Percentiles rank a stretch among this genome's conserved stretches.
Evolutionary conservation across 371 early-diverging fungal genomes (phyloP).

Genomic region (Mucor piriformis): DNA sequence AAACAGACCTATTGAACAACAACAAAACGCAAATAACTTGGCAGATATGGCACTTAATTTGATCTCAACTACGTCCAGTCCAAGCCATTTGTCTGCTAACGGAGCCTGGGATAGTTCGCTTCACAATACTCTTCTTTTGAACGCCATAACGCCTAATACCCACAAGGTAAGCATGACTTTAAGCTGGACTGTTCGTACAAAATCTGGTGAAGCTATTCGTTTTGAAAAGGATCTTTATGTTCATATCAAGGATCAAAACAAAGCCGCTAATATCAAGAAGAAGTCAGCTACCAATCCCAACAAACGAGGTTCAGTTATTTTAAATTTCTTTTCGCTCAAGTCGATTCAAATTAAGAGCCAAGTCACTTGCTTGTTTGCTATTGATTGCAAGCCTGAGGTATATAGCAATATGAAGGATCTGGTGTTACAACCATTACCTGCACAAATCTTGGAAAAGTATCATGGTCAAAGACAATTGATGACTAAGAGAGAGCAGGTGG

Average conservation of each 20-base stretch:
- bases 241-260: constrained; percentile 53
- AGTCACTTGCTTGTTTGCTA: constrained; percentile 37
- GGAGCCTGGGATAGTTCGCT: constrained; percentile 86
- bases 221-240: constrained; percentile 61
- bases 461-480: not conserved
- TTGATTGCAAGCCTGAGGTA: constrained; percentile 52
- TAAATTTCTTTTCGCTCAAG: constrained; percentile 23
- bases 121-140: constrained; percentile 74
- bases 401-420: constrained; percentile 46
- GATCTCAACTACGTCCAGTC: constrained; percentile 37
- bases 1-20: constrained; percentile 56
- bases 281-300: constrained; percentile 28
- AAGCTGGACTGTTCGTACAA: constrained; percentile 48
- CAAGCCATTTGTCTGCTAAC: constrained; percentile 49
- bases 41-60: constrained; percentile 41
- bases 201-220: constrained; percentile 19
- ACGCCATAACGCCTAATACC: constrained; percentile 66
- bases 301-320: constrained; percentile 36
- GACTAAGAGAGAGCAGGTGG: constrained; percentile 8
- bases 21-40: constrained; percentile 39
- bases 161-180: constrained; percentile 57
- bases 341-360: constrained; percentile 29
- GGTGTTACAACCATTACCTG: constrained; percentile 21
- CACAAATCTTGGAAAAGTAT: constrained; percentile 3
- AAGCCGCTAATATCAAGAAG: constrained; percentile 35